These are phyloP conservation scores for Triangularia setosa DNA, from an alignment of 2,329 filamentous ascomycete genomes.

Conservation along the genomic window DNA sequence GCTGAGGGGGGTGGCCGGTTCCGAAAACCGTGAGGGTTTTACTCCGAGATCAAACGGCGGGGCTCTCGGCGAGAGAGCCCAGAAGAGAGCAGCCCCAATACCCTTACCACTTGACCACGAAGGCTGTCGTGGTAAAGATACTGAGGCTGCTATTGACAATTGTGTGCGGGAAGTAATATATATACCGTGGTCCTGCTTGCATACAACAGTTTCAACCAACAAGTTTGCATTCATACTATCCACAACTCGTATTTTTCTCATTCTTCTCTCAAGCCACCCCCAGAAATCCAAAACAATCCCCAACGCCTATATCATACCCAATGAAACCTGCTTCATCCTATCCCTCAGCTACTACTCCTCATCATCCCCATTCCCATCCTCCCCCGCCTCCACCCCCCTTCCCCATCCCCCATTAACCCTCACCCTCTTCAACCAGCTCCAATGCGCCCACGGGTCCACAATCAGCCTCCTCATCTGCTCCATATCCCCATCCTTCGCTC, in stretches of 20 bases:
- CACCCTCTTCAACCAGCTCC: conserved; percentile 38
- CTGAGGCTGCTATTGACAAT: background rate
- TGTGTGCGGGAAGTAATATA: background rate
- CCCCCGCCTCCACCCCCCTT: conserved; percentile 8
- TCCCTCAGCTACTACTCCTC: background rate
- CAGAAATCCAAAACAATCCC: background rate
- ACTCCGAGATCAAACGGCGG: background rate
- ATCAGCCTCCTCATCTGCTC: conserved; percentile 34
- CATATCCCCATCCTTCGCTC: conserved; percentile 31
- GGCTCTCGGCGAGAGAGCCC: background rate
- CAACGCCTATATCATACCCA: background rate
- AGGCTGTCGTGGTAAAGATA: background rate
- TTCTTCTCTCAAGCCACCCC: background rate
- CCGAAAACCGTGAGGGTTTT: background rate
- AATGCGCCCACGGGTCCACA: conserved; percentile 36
- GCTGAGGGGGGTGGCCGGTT: background rate
- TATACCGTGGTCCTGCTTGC: background rate
- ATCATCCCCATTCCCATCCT: conserved; percentile 1
- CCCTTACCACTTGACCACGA: background rate
- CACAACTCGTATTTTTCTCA: background rate
- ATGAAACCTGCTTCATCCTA: background rate
- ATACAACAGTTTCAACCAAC: background rate
- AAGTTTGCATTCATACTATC: background rate
- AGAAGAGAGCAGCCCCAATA: background rate
- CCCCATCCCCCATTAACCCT: conserved; percentile 33